Base-by-base conservation (phyloP, 768 basidiomycete genomes). In the Pleurotus giganteus region DNA sequence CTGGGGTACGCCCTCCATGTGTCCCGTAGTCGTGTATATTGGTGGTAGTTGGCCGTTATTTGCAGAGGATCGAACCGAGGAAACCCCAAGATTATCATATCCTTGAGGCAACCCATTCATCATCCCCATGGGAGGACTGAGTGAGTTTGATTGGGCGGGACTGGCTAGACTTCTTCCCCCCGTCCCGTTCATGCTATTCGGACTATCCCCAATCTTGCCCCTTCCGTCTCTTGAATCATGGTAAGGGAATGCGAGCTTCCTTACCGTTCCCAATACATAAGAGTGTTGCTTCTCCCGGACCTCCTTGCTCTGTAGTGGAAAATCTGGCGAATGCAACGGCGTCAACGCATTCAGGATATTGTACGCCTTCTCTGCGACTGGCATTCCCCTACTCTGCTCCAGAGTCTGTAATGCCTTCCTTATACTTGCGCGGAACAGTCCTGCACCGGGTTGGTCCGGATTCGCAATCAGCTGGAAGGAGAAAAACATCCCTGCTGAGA, bases 401-500 rank as follows among this genome's bases (percentile, higher is more conserved):
- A 91, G 75, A 17, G 83, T 84, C 11, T 73, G 65, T 57, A 86
- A 78, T 12, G 86, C 84, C 65, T 85, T 87, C 61, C 79, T 80
- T 63, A 93, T 87, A 62, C 85, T 88, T 29, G 80, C 79, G 17
- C 89, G 86, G 72, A 91, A 91, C 31, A 89, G 74, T 26, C 81
- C 81, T 39, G 88, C 88, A 23, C 87, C 89, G 42, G 87, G 86
- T 59, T 90, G 89, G 57, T 88, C 88, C 47, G 89, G 86, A 61
- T 89, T 85, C 31, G 85, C 80, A 62, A 91, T 86, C 46, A 92
- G 79, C 62, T 92, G 89, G 72, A 91, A 91, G n/a, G 88, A 88
- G 79, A 92, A 91, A 71, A 92, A 92, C 85, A 92, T 91, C 46
- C 88, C 88, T 17, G 91, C 89, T 45, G 86, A 86, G 74, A 92